A percentile compares a stretch with the other conserved stretches of the same genome.
phyloP scores from a whole-genome alignment of 306 rosid genomes.

The Cucumis hystrix region DNA sequence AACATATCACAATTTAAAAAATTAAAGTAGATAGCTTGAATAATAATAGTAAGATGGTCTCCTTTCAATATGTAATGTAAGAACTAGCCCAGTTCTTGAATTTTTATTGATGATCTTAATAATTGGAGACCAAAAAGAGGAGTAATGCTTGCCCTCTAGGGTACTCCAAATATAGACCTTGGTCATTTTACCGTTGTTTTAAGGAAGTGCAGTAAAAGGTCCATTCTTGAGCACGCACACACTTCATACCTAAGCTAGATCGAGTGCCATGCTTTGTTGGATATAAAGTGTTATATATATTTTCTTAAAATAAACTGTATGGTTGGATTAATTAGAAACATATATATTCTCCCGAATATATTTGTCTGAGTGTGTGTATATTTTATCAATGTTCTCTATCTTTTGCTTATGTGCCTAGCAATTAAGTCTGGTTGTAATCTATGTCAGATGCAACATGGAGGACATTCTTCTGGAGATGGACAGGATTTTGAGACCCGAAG shows the following conservation, averaged over 20 bases:
- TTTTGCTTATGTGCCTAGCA: too few species aligned
- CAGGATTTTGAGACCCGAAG: conserved; percentile 83
- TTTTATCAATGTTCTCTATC: too few species aligned
- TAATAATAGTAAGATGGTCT: not conserved
- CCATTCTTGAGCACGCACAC: not conserved
- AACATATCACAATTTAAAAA: not conserved
- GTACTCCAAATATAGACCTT: not conserved
- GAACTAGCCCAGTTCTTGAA: not conserved
- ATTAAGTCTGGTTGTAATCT: not conserved
- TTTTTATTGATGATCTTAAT: not conserved
- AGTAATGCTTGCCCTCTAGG: not conserved
- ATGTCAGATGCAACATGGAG: conserved; percentile 59
- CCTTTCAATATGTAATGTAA: not conserved
- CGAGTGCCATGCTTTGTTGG: not conserved
- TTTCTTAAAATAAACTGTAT: not conserved
- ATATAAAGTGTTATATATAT: not conserved
- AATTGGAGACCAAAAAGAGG: not conserved
- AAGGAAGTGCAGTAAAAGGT: too few species aligned
- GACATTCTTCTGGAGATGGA: conserved; percentile 97
- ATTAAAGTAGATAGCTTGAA: not conserved
- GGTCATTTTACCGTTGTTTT: not conserved
- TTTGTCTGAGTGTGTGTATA: too few species aligned
- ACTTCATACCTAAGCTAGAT: not conserved
- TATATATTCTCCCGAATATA: too few species aligned
- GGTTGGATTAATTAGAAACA: too few species aligned